A percentile compares a stretch with the other conserved stretches of the same genome.
Evolutionary conservation across 495 filamentous ascomycete species (phyloP).

Genomic region (Penicillium mononematosum): DNA sequence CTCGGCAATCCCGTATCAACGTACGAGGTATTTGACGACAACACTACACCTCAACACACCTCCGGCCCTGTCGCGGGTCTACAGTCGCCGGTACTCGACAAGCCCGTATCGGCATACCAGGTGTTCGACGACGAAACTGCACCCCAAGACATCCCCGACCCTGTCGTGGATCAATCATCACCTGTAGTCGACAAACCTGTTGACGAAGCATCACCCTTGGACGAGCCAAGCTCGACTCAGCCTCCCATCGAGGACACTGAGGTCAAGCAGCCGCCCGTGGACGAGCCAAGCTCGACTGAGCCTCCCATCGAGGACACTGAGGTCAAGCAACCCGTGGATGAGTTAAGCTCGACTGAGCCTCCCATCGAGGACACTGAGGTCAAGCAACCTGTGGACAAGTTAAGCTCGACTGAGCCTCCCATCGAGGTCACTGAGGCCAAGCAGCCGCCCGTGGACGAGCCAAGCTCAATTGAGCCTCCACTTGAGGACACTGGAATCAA

Average conservation of each 20-base stretch:
- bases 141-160: not conserved
- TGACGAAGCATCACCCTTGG: constrained; percentile 5
- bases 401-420: constrained; percentile 3
- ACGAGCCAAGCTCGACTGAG: constrained; percentile 1
- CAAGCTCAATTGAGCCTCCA: not conserved
- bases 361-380: not conserved
- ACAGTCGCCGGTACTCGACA: not conserved
- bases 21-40: constrained; percentile 6
- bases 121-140: not conserved
- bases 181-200: constrained; percentile 24
- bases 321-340: too few species aligned
- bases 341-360: constrained; percentile 3
- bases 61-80: not conserved
- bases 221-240: constrained; percentile 9
- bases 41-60: not conserved
- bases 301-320: not conserved
- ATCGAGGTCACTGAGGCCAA: constrained; percentile 10
- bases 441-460: too few species aligned
- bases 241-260: constrained; percentile 15
- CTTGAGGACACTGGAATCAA: constrained; percentile 12
- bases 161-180: constrained; percentile 17
- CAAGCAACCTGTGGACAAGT: not conserved
- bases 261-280: constrained; percentile 1
- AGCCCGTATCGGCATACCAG: constrained; percentile 4
- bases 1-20: constrained; percentile 3